Evolutionary conservation across 2,329 filamentous ascomycete genomes (phyloP).

Genomic region (Fusarium lateritium): DNA sequence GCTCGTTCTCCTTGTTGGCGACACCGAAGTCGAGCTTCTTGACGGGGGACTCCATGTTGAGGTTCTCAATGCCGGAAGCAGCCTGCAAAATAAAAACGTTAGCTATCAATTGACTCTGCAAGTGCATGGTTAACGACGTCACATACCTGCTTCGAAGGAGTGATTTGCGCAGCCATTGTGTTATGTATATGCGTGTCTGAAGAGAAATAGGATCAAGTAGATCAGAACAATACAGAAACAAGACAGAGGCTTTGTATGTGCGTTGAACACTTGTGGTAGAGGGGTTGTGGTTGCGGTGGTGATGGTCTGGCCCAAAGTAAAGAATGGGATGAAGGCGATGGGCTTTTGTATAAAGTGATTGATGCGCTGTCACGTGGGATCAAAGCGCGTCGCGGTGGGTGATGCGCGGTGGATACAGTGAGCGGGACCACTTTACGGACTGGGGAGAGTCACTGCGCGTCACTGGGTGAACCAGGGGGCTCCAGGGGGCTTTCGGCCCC

Average conservation of each 20-base stretch:
- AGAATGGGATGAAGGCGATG: conserved; percentile 49
- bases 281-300: conserved; percentile 51
- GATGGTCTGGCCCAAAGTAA: conserved; percentile 43
- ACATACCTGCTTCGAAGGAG: conserved; percentile 71
- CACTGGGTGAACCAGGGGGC: conserved; percentile 44
- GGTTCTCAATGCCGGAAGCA: conserved; percentile 85
- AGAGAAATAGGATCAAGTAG: neutral
- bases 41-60: conserved; percentile 93
- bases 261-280: conserved; percentile 37
- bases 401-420: conserved; percentile 43
- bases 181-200: conserved; percentile 28
- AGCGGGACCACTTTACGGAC: conserved; percentile 45
- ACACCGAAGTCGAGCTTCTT: conserved; percentile 89
- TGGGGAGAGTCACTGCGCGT: conserved; percentile 40
- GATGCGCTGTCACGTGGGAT: conserved; percentile 57
- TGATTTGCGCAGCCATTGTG: conserved; percentile 82
- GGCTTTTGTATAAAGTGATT: conserved; percentile 56
- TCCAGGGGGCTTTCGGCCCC: conserved; percentile 38
- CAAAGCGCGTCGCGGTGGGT: conserved; percentile 55
- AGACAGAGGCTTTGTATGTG: conserved; percentile 36
- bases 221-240: conserved; percentile 35
- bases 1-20: conserved; percentile 86
- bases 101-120: conserved; percentile 45
- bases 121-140: conserved; percentile 43
- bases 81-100: conserved; percentile 69